These are phyloP conservation scores for Hanseniaspora uvarum DNA, from an alignment of 1,139 yeast species.

Conservation along the genomic window DNA sequence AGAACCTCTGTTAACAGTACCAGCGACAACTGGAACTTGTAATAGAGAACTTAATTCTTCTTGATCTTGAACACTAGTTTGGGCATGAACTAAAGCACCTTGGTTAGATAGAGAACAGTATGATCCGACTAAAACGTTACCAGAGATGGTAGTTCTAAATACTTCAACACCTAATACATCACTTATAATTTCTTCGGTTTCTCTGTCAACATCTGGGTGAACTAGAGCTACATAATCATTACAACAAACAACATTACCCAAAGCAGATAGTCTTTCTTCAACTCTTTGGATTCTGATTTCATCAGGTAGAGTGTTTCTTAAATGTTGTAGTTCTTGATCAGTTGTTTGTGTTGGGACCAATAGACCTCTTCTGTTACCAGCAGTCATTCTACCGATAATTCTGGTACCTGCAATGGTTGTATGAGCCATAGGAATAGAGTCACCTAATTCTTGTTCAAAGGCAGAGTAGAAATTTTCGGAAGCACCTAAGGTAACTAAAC, in stretches of 20 bases:
- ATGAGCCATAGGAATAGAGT: constrained; percentile 89
- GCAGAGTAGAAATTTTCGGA: constrained; percentile 96
- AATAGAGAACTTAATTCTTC: constrained; percentile 91
- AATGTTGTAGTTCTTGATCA: constrained; percentile 97
- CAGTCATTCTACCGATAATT: constrained; percentile 96
- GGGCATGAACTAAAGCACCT: constrained; percentile 98
- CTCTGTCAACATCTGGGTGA: constrained; percentile 98
- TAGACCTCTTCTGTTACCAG: constrained; percentile 96
- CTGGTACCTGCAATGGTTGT: constrained; percentile 97
- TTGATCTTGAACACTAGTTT: constrained; percentile 93
- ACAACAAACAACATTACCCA: constrained; percentile 97
- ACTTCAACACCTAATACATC: constrained; percentile 99
- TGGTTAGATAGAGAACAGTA: constrained; percentile 91
- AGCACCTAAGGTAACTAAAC: constrained; percentile 94
- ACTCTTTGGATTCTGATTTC: constrained; percentile 92
- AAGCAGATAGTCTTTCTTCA: constrained; percentile 90
- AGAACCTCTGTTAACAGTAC: constrained; percentile 96
- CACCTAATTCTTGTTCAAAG: constrained; percentile 94
- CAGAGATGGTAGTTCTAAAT: constrained; percentile 97
- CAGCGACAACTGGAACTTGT: constrained; percentile 97
- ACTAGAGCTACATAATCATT: constrained; percentile 98
- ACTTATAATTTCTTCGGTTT: constrained; percentile 95
- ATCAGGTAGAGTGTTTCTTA: constrained; percentile 96
- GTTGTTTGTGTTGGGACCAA: constrained; percentile 96
- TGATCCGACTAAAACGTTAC: constrained; percentile 93